Evolutionary conservation across 2,329 filamentous ascomycete genomes (phyloP).

Genomic region (Pyrenochaeta sp.): DNA sequence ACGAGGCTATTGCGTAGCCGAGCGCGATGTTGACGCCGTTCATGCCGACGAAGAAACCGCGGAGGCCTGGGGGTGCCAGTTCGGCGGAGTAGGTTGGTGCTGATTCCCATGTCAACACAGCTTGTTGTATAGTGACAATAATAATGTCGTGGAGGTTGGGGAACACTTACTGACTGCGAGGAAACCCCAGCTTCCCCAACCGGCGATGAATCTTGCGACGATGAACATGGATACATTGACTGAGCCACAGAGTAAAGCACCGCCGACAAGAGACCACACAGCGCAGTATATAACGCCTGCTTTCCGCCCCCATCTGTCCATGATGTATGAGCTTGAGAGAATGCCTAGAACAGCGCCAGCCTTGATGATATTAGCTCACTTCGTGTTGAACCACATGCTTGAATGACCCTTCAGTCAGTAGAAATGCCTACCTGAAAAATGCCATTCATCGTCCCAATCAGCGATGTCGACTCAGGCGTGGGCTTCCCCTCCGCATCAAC

Average conservation of each 20-base stretch:
- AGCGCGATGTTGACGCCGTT: conserved; percentile 31
- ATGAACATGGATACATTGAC: conserved; percentile 49
- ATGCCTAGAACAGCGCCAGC: conserved; percentile 27
- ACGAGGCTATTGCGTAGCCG: conserved; percentile 29
- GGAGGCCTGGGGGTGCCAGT: conserved; percentile 27
- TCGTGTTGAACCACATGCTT: neutral
- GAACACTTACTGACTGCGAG: conserved; percentile 29
- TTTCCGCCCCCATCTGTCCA: conserved; percentile 29
- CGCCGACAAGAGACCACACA: conserved; percentile 24
- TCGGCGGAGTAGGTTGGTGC: conserved; percentile 29
- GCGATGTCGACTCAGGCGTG: conserved; percentile 15
- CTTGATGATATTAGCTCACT: neutral
- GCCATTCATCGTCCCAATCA: conserved; percentile 30
- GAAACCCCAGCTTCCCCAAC: conserved; percentile 54
- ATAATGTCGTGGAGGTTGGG: no score
- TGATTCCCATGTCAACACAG: neutral
- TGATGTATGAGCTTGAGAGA: conserved; percentile 19
- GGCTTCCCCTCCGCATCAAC: conserved; percentile 19
- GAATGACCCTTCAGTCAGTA: neutral
- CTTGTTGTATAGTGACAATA: no score
- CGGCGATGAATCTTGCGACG: conserved; percentile 74
- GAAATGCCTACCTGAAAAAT: conserved; percentile 26
- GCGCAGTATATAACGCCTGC: conserved; percentile 26
- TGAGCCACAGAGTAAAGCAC: conserved; percentile 21
- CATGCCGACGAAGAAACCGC: conserved; percentile 34